Base-by-base conservation (phyloP, 176 grass and related monocot genomes). In the Avena insularis region DNA sequence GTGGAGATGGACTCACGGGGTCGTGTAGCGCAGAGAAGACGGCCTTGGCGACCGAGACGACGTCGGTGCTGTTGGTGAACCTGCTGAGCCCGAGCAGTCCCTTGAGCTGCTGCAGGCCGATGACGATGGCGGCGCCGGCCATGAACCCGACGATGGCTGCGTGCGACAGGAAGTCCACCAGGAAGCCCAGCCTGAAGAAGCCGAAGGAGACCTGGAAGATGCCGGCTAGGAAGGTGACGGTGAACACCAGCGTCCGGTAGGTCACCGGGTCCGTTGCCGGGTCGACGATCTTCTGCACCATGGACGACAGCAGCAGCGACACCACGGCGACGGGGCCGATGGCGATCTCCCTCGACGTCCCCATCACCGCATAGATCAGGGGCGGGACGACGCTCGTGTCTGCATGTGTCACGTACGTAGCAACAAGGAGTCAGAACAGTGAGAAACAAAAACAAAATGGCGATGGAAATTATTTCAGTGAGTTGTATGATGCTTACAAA, bases 121-220 rank as follows among this genome's bases (percentile, higher is more conserved):
- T 98, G 3, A 98, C 93, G 19, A 95, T 94, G 46, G 96, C 96
- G 14, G 96, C 96, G 36, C 96, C 96, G 7, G 19, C 96, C 96
- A 98, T 98, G 90, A 98, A 98, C 49, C 96, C 96, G 2, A 98
- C 96, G 47, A 94, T 92, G 76, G 96, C 92, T 6, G 96, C 93
- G 66, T 98, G 96, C 85, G 96, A 98, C 33, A 98, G 86, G 72
- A 98, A 91, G 88, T 98, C 93, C 75, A 98, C 96, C 12, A 98
- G 82, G 36, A 98, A 98, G 2, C 96, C 96, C 69, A 98, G 72
- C 71, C 96, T 95, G 85, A 98, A 94, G 11, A 98, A 29, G 27
- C 96, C 96, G 72, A 98, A 98, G 36, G 92, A 89, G 79, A 90
- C 86, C 84, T 98, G 93, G 84, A 98, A 95, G 84, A 95, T 64